Conservation (phyloP, 441 rosid genomes). For the Sinapis alba region DNA sequence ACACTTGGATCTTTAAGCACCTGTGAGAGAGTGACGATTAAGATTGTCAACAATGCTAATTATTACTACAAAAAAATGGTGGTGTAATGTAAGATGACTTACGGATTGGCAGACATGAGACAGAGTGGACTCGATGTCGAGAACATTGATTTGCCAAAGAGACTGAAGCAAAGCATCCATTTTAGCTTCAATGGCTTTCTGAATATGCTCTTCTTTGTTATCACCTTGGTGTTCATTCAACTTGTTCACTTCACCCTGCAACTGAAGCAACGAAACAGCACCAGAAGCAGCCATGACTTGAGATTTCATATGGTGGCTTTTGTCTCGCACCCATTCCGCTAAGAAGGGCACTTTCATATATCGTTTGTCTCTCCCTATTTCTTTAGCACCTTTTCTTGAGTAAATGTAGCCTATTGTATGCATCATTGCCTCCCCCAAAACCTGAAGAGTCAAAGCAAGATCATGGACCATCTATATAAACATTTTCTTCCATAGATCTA, state of each 20-base stretch:
- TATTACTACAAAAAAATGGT: background rate
- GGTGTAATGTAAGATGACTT: conserved; percentile 35
- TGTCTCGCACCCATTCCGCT: conserved; percentile 98
- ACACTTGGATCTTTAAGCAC: conserved; percentile 41
- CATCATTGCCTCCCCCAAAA: conserved; percentile 97
- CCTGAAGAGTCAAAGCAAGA: conserved; percentile 45
- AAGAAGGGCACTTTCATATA: conserved; percentile 89
- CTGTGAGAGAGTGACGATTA: background rate
- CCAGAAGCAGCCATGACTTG: conserved; percentile 92
- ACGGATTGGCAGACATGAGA: conserved; percentile 85
- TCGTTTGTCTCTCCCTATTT: conserved; percentile 84
- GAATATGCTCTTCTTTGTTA: background rate
- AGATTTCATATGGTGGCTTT: conserved; percentile 88
- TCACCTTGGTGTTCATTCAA: conserved; percentile 18
- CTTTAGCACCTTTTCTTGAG: conserved; percentile 84
- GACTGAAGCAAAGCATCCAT: conserved; percentile 48
- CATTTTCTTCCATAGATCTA: background rate
- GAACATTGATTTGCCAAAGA: conserved; percentile 92
- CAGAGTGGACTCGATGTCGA: conserved; percentile 82
- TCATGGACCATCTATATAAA: background rate
- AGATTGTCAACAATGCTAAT: background rate
- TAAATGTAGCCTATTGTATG: conserved; percentile 93
- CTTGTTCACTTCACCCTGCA: background rate
- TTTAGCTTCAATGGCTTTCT: background rate
- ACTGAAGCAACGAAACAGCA: background rate